phyloP scores from a whole-genome alignment of 176 grass and related monocot species.

The Rhynchospora pubera region DNA sequence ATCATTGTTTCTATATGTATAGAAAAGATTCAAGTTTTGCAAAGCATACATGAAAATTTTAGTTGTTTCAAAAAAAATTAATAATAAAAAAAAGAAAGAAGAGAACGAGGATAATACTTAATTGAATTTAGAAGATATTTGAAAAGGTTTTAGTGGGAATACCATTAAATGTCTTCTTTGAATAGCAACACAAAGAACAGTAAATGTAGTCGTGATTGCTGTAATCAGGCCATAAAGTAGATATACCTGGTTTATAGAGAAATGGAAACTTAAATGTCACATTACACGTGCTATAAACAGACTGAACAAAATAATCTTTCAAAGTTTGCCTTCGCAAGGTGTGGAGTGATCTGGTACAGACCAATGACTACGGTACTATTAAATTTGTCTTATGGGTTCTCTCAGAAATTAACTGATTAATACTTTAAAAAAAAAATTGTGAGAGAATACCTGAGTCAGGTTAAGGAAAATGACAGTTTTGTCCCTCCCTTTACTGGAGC shows the following conservation, averaged over 20 bases:
- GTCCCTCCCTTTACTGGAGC: slow-evolving; percentile 29
- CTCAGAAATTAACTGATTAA: background rate
- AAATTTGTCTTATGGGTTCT: background rate
- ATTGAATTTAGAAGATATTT: background rate
- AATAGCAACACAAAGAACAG: slow-evolving; percentile 73
- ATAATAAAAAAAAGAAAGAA: background rate
- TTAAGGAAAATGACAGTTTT: slow-evolving; percentile 30
- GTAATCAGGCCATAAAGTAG: slow-evolving; percentile 84
- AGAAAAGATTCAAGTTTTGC: background rate
- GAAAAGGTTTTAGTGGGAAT: slow-evolving; percentile 6
- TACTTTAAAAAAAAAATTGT: no score
- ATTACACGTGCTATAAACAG: slow-evolving; percentile 13
- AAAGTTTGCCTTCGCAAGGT: background rate
- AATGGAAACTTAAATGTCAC: slow-evolving; percentile 7
- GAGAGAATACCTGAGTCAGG: slow-evolving; percentile 60
- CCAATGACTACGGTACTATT: background rate
- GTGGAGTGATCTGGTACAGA: background rate
- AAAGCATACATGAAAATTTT: background rate
- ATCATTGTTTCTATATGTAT: background rate
- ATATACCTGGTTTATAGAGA: slow-evolving; percentile 49
- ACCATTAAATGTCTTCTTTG: slow-evolving; percentile 98
- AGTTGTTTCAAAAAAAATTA: no score
- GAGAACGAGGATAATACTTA: background rate
- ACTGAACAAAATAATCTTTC: background rate
- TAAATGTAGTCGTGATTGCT: slow-evolving; percentile 53